Evolutionary conservation across 768 basidiomycete genomes (phyloP), one percentile per base, ranked within the genome.

Genomic region (Tubosaeta sp.): DNA sequence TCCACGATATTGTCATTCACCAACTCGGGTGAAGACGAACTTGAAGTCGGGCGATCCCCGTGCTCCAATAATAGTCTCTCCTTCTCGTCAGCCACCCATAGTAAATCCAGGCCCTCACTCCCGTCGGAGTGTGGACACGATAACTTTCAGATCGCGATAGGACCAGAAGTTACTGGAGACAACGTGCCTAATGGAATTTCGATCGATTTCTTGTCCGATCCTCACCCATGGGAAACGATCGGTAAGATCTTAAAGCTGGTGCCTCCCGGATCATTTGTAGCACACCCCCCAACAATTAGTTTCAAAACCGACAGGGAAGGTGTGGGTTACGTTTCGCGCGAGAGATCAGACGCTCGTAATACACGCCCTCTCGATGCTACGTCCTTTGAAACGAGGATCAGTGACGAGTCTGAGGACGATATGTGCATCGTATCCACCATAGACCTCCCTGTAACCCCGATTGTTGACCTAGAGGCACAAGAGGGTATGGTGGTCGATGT

Each of bases 151-250:
- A 22, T 32, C 29, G 24, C 22, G 44, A 30, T 22, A 31, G 32
- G 13, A 11, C 36, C 21, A 11, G 35, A 46, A 31, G 41, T 36
- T 16, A 8, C 22, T 16, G 30, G 35, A 29, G 48, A 52, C 18
- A 32, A 30, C 18, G 6, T 25, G n/a, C 36, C 31, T 35, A n/a
- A 22, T 12, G 21, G 40, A 18, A 31, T 55, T 36, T 53, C 55
- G 19, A 44, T 69, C 16, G 53, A 67, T 50, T 58, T 69, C 51
- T 51, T 67, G 24, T 56, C 59, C n/a, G 66, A 68, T 48, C 66
- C 66, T 5, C 55, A 64, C 42, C 66, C 66, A 13, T 68, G 66
- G 66, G 57, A 59, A 41, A 62, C 66, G 19, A 69, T 68, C n/a
- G 59, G 58, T 24, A 62, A 25, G 24, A 64, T 69, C 3, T 42